A percentile compares a stretch with the other conserved stretches of the same genome.
phyloP scores from a whole-genome alignment of 495 filamentous ascomycete genomes.

The Neurospora cerealis region DNA sequence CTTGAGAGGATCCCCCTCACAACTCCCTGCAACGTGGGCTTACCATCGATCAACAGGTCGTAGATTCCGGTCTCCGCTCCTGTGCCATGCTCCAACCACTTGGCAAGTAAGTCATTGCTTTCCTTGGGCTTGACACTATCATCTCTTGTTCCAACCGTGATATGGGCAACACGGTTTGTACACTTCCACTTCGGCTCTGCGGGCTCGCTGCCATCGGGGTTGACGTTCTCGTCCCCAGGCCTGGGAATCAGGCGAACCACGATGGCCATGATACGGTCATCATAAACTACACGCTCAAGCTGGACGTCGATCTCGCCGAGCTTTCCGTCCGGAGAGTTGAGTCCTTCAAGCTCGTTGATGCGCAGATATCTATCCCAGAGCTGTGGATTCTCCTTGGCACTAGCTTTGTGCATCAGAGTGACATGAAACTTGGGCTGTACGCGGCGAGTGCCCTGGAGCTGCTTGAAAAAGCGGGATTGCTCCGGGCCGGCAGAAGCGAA shows the following conservation, averaged over 20 bases:
- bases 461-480: conserved; percentile 57
- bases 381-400: conserved; percentile 44
- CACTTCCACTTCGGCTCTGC: conserved; percentile 46
- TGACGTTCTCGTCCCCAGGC: conserved; percentile 11
- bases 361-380: conserved; percentile 60
- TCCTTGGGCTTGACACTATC: conserved; percentile 77
- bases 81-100: conserved; percentile 50
- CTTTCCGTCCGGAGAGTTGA: conserved; percentile 22
- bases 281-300: conserved; percentile 61
- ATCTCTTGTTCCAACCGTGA: conserved; percentile 76
- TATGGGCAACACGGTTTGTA: conserved; percentile 70
- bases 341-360: conserved; percentile 33
- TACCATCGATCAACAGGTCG: conserved; percentile 39
- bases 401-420: conserved; percentile 77
- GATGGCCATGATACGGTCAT: conserved; percentile 78
- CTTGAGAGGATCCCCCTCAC: conserved; percentile 35
- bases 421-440: conserved; percentile 86
- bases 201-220: conserved; percentile 23
- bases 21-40: conserved; percentile 27
- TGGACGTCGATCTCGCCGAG: conserved; percentile 39
- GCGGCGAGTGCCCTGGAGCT: conserved; percentile 61
- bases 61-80: conserved; percentile 34
- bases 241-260: conserved; percentile 53
- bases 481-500: conserved; percentile 46
- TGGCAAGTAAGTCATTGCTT: conserved; percentile 71